Percentiles rank a stretch among this genome's conserved stretches.
Conservation (phyloP, 805 yeast species). For the Barnettozyma populi region DNA sequence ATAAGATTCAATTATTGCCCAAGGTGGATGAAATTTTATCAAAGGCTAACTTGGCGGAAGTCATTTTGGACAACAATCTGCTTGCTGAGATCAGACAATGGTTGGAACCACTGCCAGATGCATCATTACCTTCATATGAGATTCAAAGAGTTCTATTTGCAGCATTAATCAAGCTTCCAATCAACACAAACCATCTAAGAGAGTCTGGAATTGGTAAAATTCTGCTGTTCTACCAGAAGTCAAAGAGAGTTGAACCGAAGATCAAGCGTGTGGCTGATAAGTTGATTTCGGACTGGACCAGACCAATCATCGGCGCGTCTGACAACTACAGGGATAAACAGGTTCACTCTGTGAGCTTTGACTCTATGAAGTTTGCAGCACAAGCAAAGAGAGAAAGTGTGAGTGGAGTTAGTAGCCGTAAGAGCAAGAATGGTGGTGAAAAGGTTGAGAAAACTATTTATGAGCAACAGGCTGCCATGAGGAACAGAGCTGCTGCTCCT, state of each 20-base stretch:
- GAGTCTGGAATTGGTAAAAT: conserved; percentile 95
- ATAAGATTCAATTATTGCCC: conserved; percentile 71
- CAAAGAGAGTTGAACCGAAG: conserved; percentile 80
- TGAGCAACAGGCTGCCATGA: conserved; percentile 85
- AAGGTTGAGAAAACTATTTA: conserved; percentile 54
- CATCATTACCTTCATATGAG: conserved; percentile 94
- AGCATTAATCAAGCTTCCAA: conserved; percentile 74
- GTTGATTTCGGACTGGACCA: conserved; percentile 94
- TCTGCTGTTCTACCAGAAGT: conserved; percentile 85
- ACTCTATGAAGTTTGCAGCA: conserved; percentile 30
- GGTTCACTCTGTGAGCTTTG: conserved; percentile 64
- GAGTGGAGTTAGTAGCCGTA: conserved; percentile 14
- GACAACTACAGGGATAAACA: conserved; percentile 89
- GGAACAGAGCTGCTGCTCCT: conserved; percentile 96
- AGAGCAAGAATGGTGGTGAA: background rate
- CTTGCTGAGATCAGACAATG: conserved; percentile 91
- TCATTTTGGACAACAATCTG: conserved; percentile 88
- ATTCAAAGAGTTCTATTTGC: conserved; percentile 83
- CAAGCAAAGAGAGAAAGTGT: conserved; percentile 10
- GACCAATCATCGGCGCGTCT: conserved; percentile 94
- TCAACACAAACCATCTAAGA: conserved; percentile 90
- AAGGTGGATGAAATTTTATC: conserved; percentile 72
- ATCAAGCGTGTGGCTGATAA: conserved; percentile 87
- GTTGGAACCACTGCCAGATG: conserved; percentile 98
- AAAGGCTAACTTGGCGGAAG: conserved; percentile 82